phyloP scores from a whole-genome alignment of 1,284 basidiomycete species.

The Agaricales sp. region DNA sequence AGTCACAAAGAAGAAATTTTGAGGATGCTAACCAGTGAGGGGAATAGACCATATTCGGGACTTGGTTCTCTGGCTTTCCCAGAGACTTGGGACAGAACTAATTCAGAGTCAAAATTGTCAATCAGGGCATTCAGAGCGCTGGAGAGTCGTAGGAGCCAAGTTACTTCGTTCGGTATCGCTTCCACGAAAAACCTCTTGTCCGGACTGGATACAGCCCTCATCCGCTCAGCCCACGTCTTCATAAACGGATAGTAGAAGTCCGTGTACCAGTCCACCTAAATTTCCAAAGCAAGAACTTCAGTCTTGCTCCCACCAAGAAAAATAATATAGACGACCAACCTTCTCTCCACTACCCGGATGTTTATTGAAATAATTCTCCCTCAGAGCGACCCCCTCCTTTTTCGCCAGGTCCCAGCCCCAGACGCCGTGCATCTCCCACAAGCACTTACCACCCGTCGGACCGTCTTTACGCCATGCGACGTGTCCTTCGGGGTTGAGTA shows the following conservation, averaged over 20 bases:
- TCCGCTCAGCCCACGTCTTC: constrained; percentile 58
- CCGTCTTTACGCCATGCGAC: constrained; percentile 66
- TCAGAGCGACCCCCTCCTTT: constrained; percentile 63
- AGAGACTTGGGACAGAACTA: constrained; percentile 75
- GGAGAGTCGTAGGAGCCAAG: constrained; percentile 9
- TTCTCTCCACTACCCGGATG: constrained; percentile 51
- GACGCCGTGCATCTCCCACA: constrained; percentile 90
- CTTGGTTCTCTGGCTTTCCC: constrained; percentile 45
- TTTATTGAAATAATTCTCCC: constrained; percentile 80
- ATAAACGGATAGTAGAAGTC: constrained; percentile 85
- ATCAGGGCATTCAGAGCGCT: neutral
- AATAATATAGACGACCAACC: constrained; percentile 25
- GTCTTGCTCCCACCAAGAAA: constrained; percentile 1
- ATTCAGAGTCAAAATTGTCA: neutral
- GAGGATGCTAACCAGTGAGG: constrained; percentile 69
- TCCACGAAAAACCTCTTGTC: constrained; percentile 75
- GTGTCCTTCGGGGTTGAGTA: constrained; percentile 48
- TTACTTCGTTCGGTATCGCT: constrained; percentile 84
- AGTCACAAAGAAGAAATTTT: neutral
- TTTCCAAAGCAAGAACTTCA: too few species aligned
- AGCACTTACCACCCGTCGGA: constrained; percentile 59
- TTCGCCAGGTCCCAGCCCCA: constrained; percentile 83
- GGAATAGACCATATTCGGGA: constrained; percentile 74
- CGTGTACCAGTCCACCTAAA: constrained; percentile 70
- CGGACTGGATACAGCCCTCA: constrained; percentile 36